A percentile compares a stretch with the other conserved stretches of the same genome.
These are phyloP conservation scores for Kazachstania viticola DNA, from an alignment of 805 yeast genomes.

Conservation along the genomic window DNA sequence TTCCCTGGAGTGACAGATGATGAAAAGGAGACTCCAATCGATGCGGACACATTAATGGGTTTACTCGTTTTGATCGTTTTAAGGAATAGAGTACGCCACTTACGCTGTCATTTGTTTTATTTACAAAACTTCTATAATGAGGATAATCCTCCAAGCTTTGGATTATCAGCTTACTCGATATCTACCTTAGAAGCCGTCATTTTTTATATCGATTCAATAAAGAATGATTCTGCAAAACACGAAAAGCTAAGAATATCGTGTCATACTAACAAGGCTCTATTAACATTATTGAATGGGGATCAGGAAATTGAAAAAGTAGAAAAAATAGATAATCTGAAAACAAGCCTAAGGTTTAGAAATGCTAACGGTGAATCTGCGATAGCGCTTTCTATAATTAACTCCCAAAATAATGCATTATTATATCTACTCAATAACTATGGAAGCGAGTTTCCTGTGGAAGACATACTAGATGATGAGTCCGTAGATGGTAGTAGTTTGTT, in stretches of 20 bases:
- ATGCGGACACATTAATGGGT: conserved; percentile 75
- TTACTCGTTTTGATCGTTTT: conserved; percentile 60
- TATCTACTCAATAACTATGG: conserved; percentile 36
- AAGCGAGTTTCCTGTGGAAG: conserved; percentile 49
- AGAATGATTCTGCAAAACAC: neutral
- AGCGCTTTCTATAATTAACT: conserved; percentile 45
- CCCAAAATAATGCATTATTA: conserved; percentile 34
- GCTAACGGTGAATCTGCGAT: conserved; percentile 61
- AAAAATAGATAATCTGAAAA: no score
- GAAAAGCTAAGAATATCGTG: no score
- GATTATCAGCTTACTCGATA: conserved; percentile 62
- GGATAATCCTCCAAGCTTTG: conserved; percentile 36
- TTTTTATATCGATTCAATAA: conserved; percentile 29
- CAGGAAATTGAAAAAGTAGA: no score
- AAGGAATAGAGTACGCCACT: conserved; percentile 44
- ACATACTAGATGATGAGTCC: conserved; percentile 51
- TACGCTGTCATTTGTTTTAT: conserved; percentile 56
- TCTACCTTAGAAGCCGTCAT: conserved; percentile 80
- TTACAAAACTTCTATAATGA: conserved; percentile 40
- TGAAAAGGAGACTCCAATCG: conserved; percentile 29
- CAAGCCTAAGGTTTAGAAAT: conserved; percentile 33
- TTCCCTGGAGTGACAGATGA: no score
- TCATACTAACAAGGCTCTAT: no score
- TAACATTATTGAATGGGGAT: no score
- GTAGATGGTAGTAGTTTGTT: conserved; percentile 45